Conservation (phyloP, 495 filamentous ascomycete species). For the Cercophora sp. region DNA sequence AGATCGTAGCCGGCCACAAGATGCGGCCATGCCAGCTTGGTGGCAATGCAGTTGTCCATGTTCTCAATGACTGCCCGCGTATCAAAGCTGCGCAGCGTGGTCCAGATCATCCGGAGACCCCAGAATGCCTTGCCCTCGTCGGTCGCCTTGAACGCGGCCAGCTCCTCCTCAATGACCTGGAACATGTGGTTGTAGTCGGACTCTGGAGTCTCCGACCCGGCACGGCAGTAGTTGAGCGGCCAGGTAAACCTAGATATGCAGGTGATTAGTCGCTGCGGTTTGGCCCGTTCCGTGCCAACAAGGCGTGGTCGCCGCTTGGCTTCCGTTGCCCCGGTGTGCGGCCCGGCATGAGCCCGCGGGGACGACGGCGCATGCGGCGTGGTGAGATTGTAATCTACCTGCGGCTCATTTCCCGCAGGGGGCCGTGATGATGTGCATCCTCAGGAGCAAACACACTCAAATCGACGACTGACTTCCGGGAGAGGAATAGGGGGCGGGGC, state of each 20-base stretch:
- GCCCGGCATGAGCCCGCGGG: no score
- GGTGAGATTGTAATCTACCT: no score
- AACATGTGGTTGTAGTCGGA: slow-evolving; percentile 62
- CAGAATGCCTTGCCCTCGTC: slow-evolving; percentile 68
- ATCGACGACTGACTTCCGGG: no score
- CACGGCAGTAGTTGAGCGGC: slow-evolving; percentile 54
- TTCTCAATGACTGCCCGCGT: slow-evolving; percentile 64
- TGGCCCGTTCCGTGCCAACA: no score
- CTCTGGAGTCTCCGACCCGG: slow-evolving; percentile 58
- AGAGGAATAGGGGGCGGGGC: background rate
- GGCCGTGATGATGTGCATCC: no score
- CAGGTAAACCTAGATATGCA: slow-evolving; percentile 49
- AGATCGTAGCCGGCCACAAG: slow-evolving; percentile 84
- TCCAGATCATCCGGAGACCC: slow-evolving; percentile 88
- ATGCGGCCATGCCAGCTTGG: slow-evolving; percentile 73
- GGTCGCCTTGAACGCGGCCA: slow-evolving; percentile 68
- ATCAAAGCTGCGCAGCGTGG: slow-evolving; percentile 58
- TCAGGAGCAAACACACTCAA: no score
- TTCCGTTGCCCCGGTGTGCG: no score
- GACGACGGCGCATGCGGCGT: no score
- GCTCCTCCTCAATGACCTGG: slow-evolving; percentile 67
- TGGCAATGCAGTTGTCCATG: slow-evolving; percentile 81
- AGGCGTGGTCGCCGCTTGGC: no score
- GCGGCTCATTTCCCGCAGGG: no score
- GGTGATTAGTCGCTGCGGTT: background rate